These are phyloP conservation scores for Ophiocordyceps robertsii DNA, from an alignment of 2,329 filamentous ascomycete genomes.

Conservation along the genomic window DNA sequence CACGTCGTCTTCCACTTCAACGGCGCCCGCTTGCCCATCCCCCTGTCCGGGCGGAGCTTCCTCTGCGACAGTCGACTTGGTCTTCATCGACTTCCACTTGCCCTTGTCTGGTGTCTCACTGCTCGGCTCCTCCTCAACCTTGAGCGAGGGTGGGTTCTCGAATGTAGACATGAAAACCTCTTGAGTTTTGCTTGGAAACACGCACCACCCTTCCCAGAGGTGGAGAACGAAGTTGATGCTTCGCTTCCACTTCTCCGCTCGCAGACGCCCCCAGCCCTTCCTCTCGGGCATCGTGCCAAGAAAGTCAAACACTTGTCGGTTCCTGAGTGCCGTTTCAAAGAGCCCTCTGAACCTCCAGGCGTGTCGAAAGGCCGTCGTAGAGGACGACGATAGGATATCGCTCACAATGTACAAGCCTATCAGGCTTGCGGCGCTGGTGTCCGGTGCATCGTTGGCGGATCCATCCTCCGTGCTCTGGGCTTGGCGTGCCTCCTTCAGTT, in stretches of 20 bases:
- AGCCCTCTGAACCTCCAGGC: slow-evolving; percentile 78
- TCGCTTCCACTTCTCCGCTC: slow-evolving; percentile 74
- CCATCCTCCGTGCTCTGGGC: slow-evolving; percentile 16
- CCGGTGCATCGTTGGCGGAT: slow-evolving; percentile 31
- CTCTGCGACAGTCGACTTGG: slow-evolving; percentile 5
- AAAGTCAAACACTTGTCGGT: slow-evolving; percentile 57
- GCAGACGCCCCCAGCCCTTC: slow-evolving; percentile 65
- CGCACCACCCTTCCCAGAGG: slow-evolving; percentile 59
- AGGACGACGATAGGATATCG: slow-evolving; percentile 68
- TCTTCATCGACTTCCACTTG: slow-evolving; percentile 39
- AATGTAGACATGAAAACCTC: slow-evolving; percentile 59
- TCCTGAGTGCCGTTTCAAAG: slow-evolving; percentile 59
- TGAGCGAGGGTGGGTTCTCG: slow-evolving; percentile 47
- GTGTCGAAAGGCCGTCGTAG: slow-evolving; percentile 64
- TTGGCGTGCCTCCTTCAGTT: slow-evolving; percentile 17
- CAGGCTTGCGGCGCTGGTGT: slow-evolving; percentile 60
- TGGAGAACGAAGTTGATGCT: slow-evolving; percentile 56
- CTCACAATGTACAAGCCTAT: slow-evolving; percentile 66
- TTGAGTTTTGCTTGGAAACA: slow-evolving; percentile 62
- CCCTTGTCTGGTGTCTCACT: slow-evolving; percentile 18
- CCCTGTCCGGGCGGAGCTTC: slow-evolving; percentile 18
- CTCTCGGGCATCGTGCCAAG: slow-evolving; percentile 62
- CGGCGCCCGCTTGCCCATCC: slow-evolving; percentile 17
- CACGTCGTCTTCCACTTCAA: slow-evolving; percentile 27
- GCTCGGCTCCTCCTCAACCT: slow-evolving; percentile 14